Evolutionary conservation across 176 grass and related monocot genomes (phyloP).

Genomic region (Phragmites australis): DNA sequence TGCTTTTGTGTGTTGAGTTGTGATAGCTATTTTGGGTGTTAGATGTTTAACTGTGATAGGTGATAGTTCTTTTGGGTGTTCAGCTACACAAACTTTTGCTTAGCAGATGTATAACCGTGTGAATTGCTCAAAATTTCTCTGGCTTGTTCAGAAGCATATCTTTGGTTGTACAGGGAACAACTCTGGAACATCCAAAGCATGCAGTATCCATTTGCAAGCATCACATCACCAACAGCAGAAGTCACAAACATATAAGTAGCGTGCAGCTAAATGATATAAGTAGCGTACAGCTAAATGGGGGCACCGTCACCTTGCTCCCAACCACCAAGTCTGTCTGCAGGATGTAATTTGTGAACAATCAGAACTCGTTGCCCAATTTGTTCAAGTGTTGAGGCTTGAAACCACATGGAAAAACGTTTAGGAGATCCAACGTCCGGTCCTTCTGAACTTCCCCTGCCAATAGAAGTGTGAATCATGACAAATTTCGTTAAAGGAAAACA

Average conservation of each 20-base stretch:
- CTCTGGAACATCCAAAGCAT: no score
- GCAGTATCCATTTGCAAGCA: no score
- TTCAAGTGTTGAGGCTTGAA: slow-evolving; percentile 75
- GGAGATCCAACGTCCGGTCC: slow-evolving; percentile 60
- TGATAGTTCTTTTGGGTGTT: no score
- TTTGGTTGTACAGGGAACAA: no score
- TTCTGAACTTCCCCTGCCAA: slow-evolving; percentile 73
- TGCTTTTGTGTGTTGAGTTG: no score
- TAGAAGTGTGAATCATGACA: neutral
- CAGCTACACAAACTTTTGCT: no score
- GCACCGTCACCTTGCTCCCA: slow-evolving; percentile 49
- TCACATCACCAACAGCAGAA: no score
- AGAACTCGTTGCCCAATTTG: slow-evolving; percentile 81
- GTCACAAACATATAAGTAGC: neutral
- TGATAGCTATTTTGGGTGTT: no score
- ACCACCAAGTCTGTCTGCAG: slow-evolving; percentile 53
- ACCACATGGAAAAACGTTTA: slow-evolving; percentile 58
- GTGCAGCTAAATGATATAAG: neutral
- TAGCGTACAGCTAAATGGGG: neutral
- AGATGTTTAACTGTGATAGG: no score
- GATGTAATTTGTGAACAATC: slow-evolving; percentile 72
- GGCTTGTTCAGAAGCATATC: no score
- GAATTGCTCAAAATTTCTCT: no score
- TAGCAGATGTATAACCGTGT: no score
- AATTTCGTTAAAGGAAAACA: neutral